A percentile compares a stretch with the other conserved stretches of the same genome.
Conservation (phyloP, 1,139 yeast genomes). For the Taphrina betulina region DNA sequence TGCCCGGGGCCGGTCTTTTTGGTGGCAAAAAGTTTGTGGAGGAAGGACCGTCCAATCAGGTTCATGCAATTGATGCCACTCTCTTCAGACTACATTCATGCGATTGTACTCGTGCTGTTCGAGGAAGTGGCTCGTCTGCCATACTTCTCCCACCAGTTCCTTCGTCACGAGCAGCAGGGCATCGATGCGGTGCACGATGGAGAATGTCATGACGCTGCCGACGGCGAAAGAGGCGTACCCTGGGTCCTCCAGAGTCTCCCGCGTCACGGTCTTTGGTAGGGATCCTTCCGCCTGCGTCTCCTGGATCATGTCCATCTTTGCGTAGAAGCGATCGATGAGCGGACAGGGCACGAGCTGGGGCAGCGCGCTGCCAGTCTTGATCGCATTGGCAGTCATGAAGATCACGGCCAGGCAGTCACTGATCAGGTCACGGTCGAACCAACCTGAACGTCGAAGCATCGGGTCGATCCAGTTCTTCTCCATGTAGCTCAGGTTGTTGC, state of each 20-base stretch:
- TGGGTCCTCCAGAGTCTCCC: constrained; percentile 33
- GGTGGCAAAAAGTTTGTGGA: too few species aligned
- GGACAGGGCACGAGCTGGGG: constrained; percentile 43
- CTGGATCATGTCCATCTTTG: constrained; percentile 34
- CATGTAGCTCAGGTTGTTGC: constrained; percentile 38
- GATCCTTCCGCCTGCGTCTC: constrained; percentile 26
- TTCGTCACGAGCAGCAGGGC: constrained; percentile 41
- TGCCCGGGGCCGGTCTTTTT: too few species aligned
- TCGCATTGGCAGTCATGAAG: constrained; percentile 41
- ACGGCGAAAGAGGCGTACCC: constrained; percentile 41
- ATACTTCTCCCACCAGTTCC: constrained; percentile 43
- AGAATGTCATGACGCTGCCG: constrained; percentile 39
- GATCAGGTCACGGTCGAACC: constrained; percentile 40
- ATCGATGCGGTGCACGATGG: constrained; percentile 42
- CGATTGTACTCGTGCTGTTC: not conserved
- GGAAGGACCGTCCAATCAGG: too few species aligned
- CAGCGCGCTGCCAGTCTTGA: constrained; percentile 40
- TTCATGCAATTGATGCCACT: too few species aligned
- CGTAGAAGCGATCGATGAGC: constrained; percentile 37
- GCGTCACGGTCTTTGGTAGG: constrained; percentile 28
- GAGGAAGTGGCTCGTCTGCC: constrained; percentile 12
- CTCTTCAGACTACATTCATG: too few species aligned
- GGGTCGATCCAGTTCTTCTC: constrained; percentile 38
- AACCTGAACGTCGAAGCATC: constrained; percentile 39
- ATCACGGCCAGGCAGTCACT: constrained; percentile 42